phyloP scores from a whole-genome alignment of 2,329 filamentous ascomycete genomes.

The Penicillium sclerotigenum region DNA sequence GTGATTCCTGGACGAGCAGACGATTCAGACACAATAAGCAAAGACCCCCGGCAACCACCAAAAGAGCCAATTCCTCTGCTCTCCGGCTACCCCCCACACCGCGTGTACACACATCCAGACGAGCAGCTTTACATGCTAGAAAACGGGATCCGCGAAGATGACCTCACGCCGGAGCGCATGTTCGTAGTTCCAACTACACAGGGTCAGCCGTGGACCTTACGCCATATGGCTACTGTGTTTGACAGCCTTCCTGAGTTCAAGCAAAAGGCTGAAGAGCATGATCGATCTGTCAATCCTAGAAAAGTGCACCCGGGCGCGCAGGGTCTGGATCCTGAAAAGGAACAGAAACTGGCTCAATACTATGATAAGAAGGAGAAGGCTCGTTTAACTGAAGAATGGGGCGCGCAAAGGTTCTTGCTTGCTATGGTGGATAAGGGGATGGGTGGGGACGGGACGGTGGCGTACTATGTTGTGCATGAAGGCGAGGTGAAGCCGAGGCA shows the following conservation, averaged over 20 bases:
- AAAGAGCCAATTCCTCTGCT: constrained; percentile 46
- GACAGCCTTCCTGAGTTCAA: constrained; percentile 32
- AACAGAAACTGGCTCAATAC: constrained; percentile 31
- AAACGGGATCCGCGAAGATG: constrained; percentile 46
- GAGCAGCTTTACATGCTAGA: constrained; percentile 61
- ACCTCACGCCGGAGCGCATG: constrained; percentile 51
- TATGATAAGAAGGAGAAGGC: constrained; percentile 28
- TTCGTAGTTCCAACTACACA: constrained; percentile 60
- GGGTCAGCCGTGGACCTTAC: constrained; percentile 59
- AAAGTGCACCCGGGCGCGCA: constrained; percentile 6
- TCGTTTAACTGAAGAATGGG: constrained; percentile 37
- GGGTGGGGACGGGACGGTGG: constrained; percentile 59
- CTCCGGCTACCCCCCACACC: constrained; percentile 59
- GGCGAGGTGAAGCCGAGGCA: constrained; percentile 63
- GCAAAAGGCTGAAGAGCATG: background rate
- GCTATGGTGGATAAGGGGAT: constrained; percentile 53
- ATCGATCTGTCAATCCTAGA: constrained; percentile 2
- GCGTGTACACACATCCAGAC: constrained; percentile 62
- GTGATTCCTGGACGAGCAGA: constrained; percentile 10
- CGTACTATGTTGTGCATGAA: constrained; percentile 64
- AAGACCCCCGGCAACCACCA: background rate
- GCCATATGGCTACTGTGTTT: constrained; percentile 55
- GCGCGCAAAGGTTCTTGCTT: constrained; percentile 55
- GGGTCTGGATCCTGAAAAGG: constrained; percentile 22
- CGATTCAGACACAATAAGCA: background rate